Conservation (phyloP, 2,329 filamentous ascomycete genomes). For the Fusarium lateritium region DNA sequence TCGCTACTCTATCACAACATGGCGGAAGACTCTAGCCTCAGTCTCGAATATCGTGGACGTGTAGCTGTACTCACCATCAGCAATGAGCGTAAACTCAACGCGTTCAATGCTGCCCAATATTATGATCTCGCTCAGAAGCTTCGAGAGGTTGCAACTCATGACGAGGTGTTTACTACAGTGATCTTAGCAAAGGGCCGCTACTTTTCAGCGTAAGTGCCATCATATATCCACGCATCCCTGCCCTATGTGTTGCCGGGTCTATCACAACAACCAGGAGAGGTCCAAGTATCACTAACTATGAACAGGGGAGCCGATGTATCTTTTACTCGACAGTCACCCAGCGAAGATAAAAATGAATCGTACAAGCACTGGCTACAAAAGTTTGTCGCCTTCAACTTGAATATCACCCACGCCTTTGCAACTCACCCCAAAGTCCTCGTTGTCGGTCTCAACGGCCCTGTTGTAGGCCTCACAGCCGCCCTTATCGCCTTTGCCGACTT, state of each 20-base stretch:
- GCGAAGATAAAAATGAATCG: conserved; percentile 53
- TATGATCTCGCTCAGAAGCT: conserved; percentile 81
- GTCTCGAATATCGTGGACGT: conserved; percentile 59
- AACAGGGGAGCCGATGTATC: conserved; percentile 84
- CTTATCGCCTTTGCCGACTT: conserved; percentile 90
- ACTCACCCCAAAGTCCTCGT: conserved; percentile 95
- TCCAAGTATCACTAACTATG: conserved; percentile 14
- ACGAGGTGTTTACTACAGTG: conserved; percentile 88
- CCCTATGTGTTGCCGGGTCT: neutral
- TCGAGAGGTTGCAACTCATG: conserved; percentile 81
- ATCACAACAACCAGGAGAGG: neutral
- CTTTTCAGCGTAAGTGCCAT: conserved; percentile 87
- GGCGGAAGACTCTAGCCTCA: conserved; percentile 51
- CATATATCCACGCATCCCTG: neutral
- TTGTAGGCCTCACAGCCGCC: conserved; percentile 88
- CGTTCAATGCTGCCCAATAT: conserved; percentile 80
- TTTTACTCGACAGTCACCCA: conserved; percentile 62
- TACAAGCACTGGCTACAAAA: conserved; percentile 72
- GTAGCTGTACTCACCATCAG: conserved; percentile 86
- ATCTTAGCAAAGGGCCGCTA: conserved; percentile 85
- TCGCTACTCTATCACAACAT: conserved; percentile 11
- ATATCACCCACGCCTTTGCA: conserved; percentile 91
- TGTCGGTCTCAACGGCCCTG: conserved; percentile 91
- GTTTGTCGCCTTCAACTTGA: conserved; percentile 90
- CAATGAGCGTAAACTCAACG: conserved; percentile 89